These are phyloP conservation scores for Saccharomycopsis selenospora DNA, from an alignment of 805 yeast species.

Conservation along the genomic window DNA sequence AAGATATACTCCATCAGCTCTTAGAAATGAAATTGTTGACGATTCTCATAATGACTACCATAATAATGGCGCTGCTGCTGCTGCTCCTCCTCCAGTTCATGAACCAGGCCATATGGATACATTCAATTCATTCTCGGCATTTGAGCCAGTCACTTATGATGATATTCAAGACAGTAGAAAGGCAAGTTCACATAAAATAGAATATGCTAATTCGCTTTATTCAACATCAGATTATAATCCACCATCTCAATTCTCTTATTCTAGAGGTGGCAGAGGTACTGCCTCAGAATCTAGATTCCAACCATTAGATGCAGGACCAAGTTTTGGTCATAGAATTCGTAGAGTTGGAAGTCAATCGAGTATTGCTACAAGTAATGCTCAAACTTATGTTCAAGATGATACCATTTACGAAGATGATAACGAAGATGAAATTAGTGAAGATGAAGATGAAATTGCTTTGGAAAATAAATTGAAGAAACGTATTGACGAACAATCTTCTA, in stretches of 20 bases:
- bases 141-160: conserved; percentile 20
- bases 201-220: conserved; percentile 10
- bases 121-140: conserved; percentile 11
- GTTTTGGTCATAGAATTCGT: conserved; percentile 1
- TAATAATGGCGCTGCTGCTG: neutral
- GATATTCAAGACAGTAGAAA: conserved; percentile 18
- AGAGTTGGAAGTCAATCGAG: conserved; percentile 14
- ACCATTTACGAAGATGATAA: conserved; percentile 22
- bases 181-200: conserved; percentile 4
- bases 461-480: neutral
- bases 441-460: conserved; percentile 16
- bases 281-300: neutral
- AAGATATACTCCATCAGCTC: conserved; percentile 10
- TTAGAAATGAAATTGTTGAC: neutral
- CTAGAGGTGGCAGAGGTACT: neutral
- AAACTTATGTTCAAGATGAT: conserved; percentile 20
- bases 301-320: conserved; percentile 8
- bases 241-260: neutral
- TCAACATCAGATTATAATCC: conserved; percentile 14
- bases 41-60: conserved; percentile 7
- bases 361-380: conserved; percentile 18
- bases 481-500: neutral
- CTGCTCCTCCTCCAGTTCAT: neutral
- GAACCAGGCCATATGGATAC: neutral
- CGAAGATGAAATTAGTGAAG: conserved; percentile 15